phyloP scores from a whole-genome alignment of 1,284 basidiomycete genomes.

The Trametes sp. region DNA sequence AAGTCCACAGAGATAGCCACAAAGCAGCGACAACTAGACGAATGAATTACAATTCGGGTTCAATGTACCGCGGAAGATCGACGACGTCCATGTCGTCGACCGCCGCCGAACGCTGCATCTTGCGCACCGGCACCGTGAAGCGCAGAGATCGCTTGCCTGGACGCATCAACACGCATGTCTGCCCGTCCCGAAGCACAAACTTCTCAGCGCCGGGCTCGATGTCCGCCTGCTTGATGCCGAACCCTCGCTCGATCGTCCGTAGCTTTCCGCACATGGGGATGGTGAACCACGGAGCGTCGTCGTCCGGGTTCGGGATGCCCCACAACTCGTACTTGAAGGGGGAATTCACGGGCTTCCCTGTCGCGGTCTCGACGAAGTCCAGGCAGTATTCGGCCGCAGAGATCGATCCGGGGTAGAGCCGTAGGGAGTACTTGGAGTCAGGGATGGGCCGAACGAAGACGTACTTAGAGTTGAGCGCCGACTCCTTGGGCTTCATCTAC shows the following conservation, averaged over 20 bases:
- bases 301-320: not conserved
- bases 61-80: not conserved
- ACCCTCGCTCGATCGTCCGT: not conserved
- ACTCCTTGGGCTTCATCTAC: not conserved
- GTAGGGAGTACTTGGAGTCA: slow-evolving; percentile 6
- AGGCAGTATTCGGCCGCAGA: slow-evolving; percentile 8
- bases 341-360: slow-evolving; percentile 16
- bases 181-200: not conserved
- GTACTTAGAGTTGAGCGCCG: not conserved
- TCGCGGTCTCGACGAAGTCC: slow-evolving; percentile 11
- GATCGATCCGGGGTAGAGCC: slow-evolving; percentile 13
- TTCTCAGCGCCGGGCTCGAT: not conserved
- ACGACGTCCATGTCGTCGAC: not conserved
- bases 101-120: not conserved
- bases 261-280: not conserved
- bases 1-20: no score
- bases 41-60: no score
- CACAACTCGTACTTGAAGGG: slow-evolving; percentile 18
- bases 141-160: not conserved
- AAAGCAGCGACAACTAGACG: no score
- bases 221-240: not conserved
- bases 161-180: not conserved
- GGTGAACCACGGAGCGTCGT: not conserved
- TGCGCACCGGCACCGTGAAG: not conserved
- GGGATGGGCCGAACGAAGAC: slow-evolving; percentile 11